phyloP scores from a whole-genome alignment of 768 basidiomycete species.

The Leccinum uliginosum region DNA sequence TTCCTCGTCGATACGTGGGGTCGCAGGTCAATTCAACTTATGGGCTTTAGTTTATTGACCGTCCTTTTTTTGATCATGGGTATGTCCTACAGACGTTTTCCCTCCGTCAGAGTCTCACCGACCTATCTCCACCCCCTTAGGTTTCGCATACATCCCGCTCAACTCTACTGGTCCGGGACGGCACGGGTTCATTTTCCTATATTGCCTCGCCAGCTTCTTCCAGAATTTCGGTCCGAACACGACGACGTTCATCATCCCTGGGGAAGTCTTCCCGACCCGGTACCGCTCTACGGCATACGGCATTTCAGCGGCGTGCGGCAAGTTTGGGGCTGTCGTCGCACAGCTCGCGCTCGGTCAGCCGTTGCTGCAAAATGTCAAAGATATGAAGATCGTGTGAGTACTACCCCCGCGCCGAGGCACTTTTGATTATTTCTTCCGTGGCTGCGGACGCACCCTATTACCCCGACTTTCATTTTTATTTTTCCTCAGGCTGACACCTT shows the following conservation, averaged over 20 bases:
- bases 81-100: constrained; percentile 27
- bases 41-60: constrained; percentile 66
- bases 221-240: constrained; percentile 35
- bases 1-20: constrained; percentile 68
- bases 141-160: background rate
- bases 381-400: constrained; percentile 64
- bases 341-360: constrained; percentile 68
- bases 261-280: constrained; percentile 74
- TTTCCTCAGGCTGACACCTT: background rate
- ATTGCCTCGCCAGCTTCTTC: constrained; percentile 17
- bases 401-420: background rate
- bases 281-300: constrained; percentile 74
- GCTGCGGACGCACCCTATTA: background rate
- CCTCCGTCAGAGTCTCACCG: background rate
- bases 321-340: constrained; percentile 71
- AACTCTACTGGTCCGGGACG: constrained; percentile 49
- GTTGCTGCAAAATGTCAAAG: constrained; percentile 51
- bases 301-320: constrained; percentile 71
- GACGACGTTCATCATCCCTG: constrained; percentile 72
- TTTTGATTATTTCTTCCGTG: background rate
- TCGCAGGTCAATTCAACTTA: constrained; percentile 70
- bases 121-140: background rate
- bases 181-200: constrained; percentile 44
- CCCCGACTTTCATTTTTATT: background rate
- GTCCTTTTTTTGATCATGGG: constrained; percentile 66